Evolutionary conservation across 2,329 filamentous ascomycete genomes (phyloP), one percentile per base, ranked within the genome.

Genomic region (Talaromyces marneffei): DNA sequence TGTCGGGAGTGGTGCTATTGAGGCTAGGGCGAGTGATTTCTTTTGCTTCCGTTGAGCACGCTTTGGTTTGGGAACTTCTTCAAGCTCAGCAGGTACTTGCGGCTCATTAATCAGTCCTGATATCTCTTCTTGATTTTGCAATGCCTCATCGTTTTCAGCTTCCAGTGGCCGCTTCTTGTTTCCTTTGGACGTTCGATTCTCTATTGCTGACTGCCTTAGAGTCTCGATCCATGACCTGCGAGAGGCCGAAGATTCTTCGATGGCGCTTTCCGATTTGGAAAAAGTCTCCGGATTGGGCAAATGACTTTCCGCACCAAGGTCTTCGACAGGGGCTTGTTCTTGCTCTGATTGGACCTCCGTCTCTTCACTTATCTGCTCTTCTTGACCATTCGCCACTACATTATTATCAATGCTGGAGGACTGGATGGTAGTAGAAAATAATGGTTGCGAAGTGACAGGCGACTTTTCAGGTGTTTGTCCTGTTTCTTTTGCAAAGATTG

Each of bases 21-120:
- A 74, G 18, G 70, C 67, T 39, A 71, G 59, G 25, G 72, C 69
- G 64, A 73, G 62, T 4, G 74, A 69, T 46, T 66, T 62, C 58
- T 75, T 75, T 23, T 56, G 39, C 16, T 55, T 48, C 18, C 33
- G 55, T 56, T 39, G 48, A 3, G 55, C 35, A 12, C 40, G 60
- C 37, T 63, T 60, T n/a, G 57, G 40, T 37, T 59, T 44, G 18
- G 29, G 37, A 16, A 55, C 29, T 10, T 56, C 50, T 7, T 52
- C 31, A 10, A n/a, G 31, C 16, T 18, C 44, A 27, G 4, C 25
- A 9, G 3, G 44, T 57, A 29, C 25, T 25, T 48, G 25, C 7
- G 29, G 35, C 35, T 60, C 44, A 27, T 39, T 23, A 16, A 59
- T 63, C 16, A 61, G 65, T 18, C 66, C 64, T 2, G 53, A 46